phyloP scores from a whole-genome alignment of 768 basidiomycete species.

The Lentinula aciculospora region DNA sequence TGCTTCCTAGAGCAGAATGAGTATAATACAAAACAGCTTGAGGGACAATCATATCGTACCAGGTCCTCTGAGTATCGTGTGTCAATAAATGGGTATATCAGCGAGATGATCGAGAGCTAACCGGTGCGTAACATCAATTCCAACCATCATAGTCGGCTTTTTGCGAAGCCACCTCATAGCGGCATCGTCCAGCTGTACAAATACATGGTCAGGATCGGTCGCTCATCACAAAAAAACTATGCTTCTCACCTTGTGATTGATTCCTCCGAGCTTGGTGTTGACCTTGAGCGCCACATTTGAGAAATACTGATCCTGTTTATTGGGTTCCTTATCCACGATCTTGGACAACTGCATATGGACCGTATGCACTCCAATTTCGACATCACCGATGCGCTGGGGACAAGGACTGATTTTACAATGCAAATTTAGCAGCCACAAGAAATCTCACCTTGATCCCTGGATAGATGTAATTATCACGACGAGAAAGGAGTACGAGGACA shows the following conservation, averaged over 20 bases:
- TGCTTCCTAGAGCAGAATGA: constrained; percentile 45
- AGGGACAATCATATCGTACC: not conserved
- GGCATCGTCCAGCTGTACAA: constrained; percentile 39
- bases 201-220: not conserved
- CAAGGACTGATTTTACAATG: not conserved
- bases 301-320: constrained; percentile 73
- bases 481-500: constrained; percentile 65
- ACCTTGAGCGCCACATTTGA: constrained; percentile 80
- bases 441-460: constrained; percentile 61
- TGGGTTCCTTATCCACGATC: constrained; percentile 40
- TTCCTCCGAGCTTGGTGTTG: constrained; percentile 78
- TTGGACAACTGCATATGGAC: constrained; percentile 67
- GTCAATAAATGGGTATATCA: not conserved
- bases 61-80: not conserved
- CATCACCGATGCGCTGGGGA: constrained; percentile 58
- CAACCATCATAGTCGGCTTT: constrained; percentile 75
- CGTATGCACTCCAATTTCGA: constrained; percentile 69
- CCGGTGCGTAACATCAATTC: constrained; percentile 82
- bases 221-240: not conserved
- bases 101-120: not conserved
- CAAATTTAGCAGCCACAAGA: not conserved
- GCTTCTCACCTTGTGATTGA: constrained; percentile 55
- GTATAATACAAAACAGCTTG: not conserved
- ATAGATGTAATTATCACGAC: constrained; percentile 69
- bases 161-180: constrained; percentile 62